Evolutionary conservation across 768 basidiomycete genomes (phyloP).

Genomic region (Strobilomyces echinocephalus): DNA sequence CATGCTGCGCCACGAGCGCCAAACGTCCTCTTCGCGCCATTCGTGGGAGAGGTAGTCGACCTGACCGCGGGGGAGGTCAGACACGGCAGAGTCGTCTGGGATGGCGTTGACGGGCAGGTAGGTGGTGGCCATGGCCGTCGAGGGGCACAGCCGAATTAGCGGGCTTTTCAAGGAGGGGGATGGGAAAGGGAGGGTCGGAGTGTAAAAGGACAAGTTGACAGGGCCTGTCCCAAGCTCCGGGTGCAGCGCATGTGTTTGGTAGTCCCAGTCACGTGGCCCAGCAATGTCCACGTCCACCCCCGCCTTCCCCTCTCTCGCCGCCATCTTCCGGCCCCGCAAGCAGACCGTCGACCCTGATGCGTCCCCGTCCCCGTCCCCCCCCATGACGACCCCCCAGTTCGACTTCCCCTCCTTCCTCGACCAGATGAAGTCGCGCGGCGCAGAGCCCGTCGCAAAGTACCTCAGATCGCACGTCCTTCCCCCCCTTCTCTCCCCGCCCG

Average conservation of each 20-base stretch:
- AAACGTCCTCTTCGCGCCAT: conserved; percentile 97
- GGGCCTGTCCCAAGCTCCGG: conserved; percentile 5
- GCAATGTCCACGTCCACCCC: neutral
- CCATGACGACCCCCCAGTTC: conserved; percentile 50
- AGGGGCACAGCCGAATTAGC: too few relatives aligned
- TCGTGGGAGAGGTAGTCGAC: conserved; percentile 98
- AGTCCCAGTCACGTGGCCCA: neutral
- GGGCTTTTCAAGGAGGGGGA: conserved; percentile 41
- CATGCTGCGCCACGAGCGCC: conserved; percentile 98
- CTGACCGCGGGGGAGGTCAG: conserved; percentile 84
- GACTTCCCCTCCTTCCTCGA: conserved; percentile 95
- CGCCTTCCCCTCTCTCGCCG: conserved; percentile 29
- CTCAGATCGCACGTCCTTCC: conserved; percentile 75
- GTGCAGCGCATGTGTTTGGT: neutral
- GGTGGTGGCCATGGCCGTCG: conserved; percentile 37
- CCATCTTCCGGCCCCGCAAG: conserved; percentile 62
- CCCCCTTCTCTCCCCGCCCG: neutral
- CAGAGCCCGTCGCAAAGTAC: conserved; percentile 93
- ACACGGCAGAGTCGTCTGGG: conserved; percentile 75
- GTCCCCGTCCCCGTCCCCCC: neutral
- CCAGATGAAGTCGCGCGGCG: conserved; percentile 83
- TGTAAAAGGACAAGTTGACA: conserved; percentile 2
- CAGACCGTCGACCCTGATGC: conserved; percentile 27
- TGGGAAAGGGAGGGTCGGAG: conserved; percentile 24
- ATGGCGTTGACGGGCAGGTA: conserved; percentile 46